These are phyloP conservation scores for Aspergillus conjunctus DNA, from an alignment of 495 filamentous ascomycete genomes.

Conservation along the genomic window DNA sequence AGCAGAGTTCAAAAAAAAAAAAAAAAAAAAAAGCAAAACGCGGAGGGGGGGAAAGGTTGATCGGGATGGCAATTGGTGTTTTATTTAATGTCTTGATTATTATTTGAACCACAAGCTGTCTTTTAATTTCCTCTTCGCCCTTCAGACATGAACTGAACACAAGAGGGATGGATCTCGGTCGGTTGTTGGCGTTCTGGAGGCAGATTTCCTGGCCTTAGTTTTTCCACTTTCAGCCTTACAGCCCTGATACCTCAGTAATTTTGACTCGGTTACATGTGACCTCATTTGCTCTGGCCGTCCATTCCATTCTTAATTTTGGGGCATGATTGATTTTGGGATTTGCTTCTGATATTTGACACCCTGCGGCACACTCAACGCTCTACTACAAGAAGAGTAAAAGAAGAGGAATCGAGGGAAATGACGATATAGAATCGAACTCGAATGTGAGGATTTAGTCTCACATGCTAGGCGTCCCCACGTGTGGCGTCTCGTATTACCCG, in stretches of 20 bases:
- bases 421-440: not conserved
- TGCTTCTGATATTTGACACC: too few relatives aligned
- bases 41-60: not conserved
- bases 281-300: not conserved
- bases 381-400: not conserved
- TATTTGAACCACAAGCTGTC: not conserved
- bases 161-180: not conserved
- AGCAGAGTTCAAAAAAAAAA: not conserved
- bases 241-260: conserved; percentile 1
- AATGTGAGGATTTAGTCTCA: conserved; percentile 1
- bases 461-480: conserved; percentile 5
- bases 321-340: not conserved
- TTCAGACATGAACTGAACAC: not conserved
- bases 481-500: conserved; percentile 3
- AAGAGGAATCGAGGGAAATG: not conserved
- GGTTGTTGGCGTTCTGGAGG: not conserved
- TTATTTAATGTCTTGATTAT: not conserved
- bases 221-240: conserved; percentile 1
- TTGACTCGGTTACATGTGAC: conserved; percentile 9
- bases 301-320: not conserved
- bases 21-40: not conserved
- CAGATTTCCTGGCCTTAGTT: not conserved
- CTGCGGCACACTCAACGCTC: not conserved
- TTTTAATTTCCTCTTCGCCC: not conserved
- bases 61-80: not conserved